phyloP scores from a whole-genome alignment of 345 rosid genomes.

The Isatis tinctoria region DNA sequence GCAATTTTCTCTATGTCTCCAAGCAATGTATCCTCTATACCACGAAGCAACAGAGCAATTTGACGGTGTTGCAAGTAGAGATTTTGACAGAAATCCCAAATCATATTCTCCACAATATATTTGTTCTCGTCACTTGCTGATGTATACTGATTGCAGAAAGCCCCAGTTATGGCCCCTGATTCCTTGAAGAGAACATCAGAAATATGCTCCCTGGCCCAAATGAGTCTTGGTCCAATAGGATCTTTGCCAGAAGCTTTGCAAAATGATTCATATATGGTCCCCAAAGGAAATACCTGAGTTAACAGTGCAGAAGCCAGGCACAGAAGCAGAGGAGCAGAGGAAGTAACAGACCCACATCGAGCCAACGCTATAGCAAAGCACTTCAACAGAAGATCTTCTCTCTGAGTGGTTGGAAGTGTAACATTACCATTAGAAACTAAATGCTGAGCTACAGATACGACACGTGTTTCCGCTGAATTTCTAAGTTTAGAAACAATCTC shows the following conservation, averaged over 20 bases:
- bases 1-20: slow-evolving; percentile 73
- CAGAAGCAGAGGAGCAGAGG: slow-evolving; percentile 44
- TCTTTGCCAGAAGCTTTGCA: slow-evolving; percentile 26
- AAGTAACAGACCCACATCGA: slow-evolving; percentile 63
- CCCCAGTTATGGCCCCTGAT: slow-evolving; percentile 70
- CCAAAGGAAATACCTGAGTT: slow-evolving; percentile 66
- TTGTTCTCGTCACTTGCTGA: slow-evolving; percentile 60
- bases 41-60: slow-evolving; percentile 59
- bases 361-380: slow-evolving; percentile 72
- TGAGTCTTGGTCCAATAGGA: slow-evolving; percentile 27
- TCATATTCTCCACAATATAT: slow-evolving; percentile 51
- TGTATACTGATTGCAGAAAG: slow-evolving; percentile 74
- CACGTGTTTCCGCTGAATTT: slow-evolving; percentile 49
- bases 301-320: slow-evolving; percentile 70
- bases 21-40: slow-evolving; percentile 50
- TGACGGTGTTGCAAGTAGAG: slow-evolving; percentile 67
- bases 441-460: slow-evolving; percentile 44
- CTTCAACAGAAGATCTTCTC: slow-evolving; percentile 47
- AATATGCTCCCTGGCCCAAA: slow-evolving; percentile 51
- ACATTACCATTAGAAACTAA: slow-evolving; percentile 42
- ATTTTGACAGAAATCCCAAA: slow-evolving; percentile 78
- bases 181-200: slow-evolving; percentile 62
- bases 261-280: slow-evolving; percentile 45
- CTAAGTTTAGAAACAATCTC: slow-evolving; percentile 47
- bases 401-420: slow-evolving; percentile 13